Evolutionary conservation across 2,329 filamentous ascomycete genomes (phyloP), one percentile per base, ranked within the genome.

Genomic region (Penicillium sp.): DNA sequence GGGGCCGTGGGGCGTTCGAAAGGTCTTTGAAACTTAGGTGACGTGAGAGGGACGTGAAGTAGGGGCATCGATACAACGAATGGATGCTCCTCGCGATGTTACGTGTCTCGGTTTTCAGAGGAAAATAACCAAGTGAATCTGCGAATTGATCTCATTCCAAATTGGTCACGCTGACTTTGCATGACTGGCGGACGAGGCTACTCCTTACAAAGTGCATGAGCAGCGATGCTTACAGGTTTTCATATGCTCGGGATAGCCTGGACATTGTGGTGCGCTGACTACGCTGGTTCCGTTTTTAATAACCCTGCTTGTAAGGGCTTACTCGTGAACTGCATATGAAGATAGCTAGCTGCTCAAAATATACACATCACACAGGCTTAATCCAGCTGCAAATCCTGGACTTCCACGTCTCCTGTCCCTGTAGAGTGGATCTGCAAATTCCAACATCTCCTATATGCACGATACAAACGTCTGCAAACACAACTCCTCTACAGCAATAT

Each of bases 11-110:
- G 24, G 50, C 49, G 52, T 54, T 51, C 24, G 54, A 54, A 56
- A 33, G 52, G 59, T 61, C 56, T 49, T 62, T 60, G 57, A 57
- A 61, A 57, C 61, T 58, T 54, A 50, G 18, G 33, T 22, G 51
- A 49, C 47, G 43, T 27, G 41, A 27, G 35, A 60, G 58, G 60
- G 47, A 51, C 51, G 9, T 52, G 49, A 49, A 18, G 50, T 47
- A 35, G 55, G 50, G 53, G 10, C 43, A 56, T 39, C 54, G 31
- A 56, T 22, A 49, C 43, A 27, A 27, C 44, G 22, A 41, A 37
- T 19, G 24, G 39, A 51, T 56, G 49, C 14, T 35, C 11, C 35
- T n/a, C 19, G 39, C 18, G 49, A 22, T 27, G 35, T 18, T 39
- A 31, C 31, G 22, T 24, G 47, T 50, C 47, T 22, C 6, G 5